Evolutionary conservation across 1,284 basidiomycete species (phyloP), one percentile per base, ranked within the genome.

Genomic region (Phellinidium pouzarii): DNA sequence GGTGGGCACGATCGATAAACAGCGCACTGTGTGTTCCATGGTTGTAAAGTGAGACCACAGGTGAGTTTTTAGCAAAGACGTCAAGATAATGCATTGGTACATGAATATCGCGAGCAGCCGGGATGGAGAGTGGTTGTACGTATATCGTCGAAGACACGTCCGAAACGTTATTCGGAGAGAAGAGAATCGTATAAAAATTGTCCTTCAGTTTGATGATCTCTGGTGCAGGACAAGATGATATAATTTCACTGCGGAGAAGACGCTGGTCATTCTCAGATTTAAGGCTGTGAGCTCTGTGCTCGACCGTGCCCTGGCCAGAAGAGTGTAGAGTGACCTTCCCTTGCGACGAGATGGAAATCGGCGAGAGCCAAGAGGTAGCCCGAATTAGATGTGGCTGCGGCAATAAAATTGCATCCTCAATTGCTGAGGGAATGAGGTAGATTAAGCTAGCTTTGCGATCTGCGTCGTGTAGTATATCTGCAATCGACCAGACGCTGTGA

Each of bases 81-180:
- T 48, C 44, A 3, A 53, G 45, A 0, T n/a, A n/a, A 6, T 27
- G 11, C 12, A 31, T 29, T 29, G 44, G 29, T 36, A 53, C 22
- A 31, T 25, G 41, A 17, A 41, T 42, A n/a, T 14, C 7, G 42
- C 40, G 40, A 31, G 26, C 2, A 19, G 38, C 14, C 4, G 38
- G n/a, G 7, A 11, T 20, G 25, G 25, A 29, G 12, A 50, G 40
- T 25, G 38, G 17, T 8, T 43, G 40, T 20, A 20, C 48, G 31
- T 50, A 43, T 50, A 50, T 50, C 4, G 48, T 50, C 25, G 40
- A 14, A 14, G 48, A 29, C 11, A n/a, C 20, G 26, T 50, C 48
- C 17, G 40, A 42, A 23, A 43, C 48, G n/a, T 26, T n/a, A 29
- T 43, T 43, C 2, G 27, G 40, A 11, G 48, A 19, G n/a, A 50